Evolutionary conservation across 768 basidiomycete species (phyloP).

Genomic region (Mycena rebaudengoi): DNA sequence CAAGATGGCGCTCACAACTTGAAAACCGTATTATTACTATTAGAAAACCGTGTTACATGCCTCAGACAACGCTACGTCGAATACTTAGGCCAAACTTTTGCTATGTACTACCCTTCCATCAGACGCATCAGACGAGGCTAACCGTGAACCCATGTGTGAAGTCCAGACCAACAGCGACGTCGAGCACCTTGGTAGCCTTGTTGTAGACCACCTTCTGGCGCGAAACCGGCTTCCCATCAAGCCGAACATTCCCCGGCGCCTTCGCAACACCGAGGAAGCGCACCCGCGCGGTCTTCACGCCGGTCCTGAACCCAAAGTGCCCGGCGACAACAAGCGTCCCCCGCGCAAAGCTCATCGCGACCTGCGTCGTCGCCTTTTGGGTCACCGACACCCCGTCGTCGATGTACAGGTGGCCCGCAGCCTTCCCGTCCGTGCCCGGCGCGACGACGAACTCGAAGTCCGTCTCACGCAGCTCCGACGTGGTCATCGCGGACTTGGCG

Average conservation of each 20-base stretch:
- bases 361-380: conserved; percentile 40
- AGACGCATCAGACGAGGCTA: conserved; percentile 10
- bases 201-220: conserved; percentile 43
- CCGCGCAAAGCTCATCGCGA: conserved; percentile 43
- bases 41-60: no score
- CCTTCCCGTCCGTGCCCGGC: conserved; percentile 58
- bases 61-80: no score
- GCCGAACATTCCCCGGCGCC: conserved; percentile 37
- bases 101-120: no score
- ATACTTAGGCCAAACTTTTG: no score
- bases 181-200: conserved; percentile 48
- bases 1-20: no score
- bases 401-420: conserved; percentile 63
- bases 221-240: conserved; percentile 38
- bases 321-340: conserved; percentile 46
- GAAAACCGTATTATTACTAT: no score
- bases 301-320: conserved; percentile 45
- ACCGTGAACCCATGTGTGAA: conserved; percentile 47
- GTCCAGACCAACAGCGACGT: conserved; percentile 48
- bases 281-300: conserved; percentile 47
- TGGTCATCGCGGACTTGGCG: conserved; percentile 65
- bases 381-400: conserved; percentile 69
- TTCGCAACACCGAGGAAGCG: conserved; percentile 47
- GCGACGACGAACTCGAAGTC: conserved; percentile 74
- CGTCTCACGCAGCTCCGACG: conserved; percentile 56